Evolutionary conservation across 73 alveolate species (phyloP).

Genomic region (Vitrella brassicaformis): DNA sequence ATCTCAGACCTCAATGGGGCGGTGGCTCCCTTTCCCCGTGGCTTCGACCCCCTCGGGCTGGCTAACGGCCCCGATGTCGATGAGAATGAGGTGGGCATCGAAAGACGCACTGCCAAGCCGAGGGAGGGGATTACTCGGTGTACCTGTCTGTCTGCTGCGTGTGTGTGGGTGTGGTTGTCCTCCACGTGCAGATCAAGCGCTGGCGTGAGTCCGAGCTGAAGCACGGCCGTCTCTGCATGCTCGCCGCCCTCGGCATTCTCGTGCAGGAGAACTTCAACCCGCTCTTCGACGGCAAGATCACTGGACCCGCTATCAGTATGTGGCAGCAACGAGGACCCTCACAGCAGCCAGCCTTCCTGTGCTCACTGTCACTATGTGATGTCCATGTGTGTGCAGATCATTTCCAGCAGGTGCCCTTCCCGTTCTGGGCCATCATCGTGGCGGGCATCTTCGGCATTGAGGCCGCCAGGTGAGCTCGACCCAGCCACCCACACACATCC

Average conservation of each 20-base stretch:
- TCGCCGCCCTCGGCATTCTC: neutral
- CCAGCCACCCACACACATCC: too few relatives aligned
- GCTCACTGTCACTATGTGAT: too few relatives aligned
- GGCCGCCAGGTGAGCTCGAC: too few relatives aligned
- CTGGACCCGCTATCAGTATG: neutral
- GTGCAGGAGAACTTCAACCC: neutral
- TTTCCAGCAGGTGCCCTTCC: neutral
- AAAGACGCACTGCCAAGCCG: neutral
- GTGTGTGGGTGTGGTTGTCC: too few relatives aligned
- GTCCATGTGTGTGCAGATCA: too few relatives aligned
- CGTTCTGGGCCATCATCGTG: neutral
- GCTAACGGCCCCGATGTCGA: too few relatives aligned
- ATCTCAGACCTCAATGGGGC: neutral
- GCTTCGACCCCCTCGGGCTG: neutral
- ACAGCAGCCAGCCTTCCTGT: too few relatives aligned
- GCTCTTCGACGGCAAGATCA: neutral
- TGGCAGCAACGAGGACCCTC: too few relatives aligned
- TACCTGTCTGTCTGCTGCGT: too few relatives aligned
- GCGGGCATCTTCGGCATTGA: neutral
- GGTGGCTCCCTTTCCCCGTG: neutral
- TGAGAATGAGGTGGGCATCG: too few relatives aligned
- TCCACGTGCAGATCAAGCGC: neutral
- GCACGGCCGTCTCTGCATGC: neutral
- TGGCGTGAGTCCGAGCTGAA: neutral
- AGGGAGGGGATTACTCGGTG: too few relatives aligned